Evolutionary conservation across 2,329 filamentous ascomycete species (phyloP).

Genomic region (Lachnum nothofagi): DNA sequence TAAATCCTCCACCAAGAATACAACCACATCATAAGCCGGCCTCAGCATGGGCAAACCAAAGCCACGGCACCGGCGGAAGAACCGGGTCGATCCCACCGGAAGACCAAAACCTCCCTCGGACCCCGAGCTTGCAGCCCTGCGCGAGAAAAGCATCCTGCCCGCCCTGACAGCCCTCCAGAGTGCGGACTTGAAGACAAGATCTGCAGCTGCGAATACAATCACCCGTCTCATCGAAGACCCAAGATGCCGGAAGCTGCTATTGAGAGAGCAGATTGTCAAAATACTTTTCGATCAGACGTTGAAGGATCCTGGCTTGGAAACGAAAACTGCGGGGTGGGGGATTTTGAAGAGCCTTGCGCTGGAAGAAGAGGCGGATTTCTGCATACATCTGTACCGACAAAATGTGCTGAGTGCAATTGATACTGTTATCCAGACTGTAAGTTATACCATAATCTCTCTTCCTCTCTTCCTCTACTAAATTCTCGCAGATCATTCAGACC

Average conservation of each 20-base stretch:
- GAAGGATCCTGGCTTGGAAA: constrained; percentile 58
- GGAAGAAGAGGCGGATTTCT: constrained; percentile 63
- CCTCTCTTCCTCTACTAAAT: constrained; percentile 7
- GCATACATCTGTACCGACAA: constrained; percentile 57
- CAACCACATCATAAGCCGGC: neutral
- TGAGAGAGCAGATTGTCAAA: constrained; percentile 61
- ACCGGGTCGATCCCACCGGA: constrained; percentile 50
- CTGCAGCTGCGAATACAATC: constrained; percentile 54
- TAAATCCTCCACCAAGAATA: neutral
- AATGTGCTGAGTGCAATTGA: constrained; percentile 58
- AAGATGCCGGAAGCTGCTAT: constrained; percentile 58
- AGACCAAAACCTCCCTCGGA: constrained; percentile 58
- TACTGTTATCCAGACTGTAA: constrained; percentile 49
- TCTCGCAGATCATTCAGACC: constrained; percentile 28
- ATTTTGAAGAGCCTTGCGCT: constrained; percentile 57
- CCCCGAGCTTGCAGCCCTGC: constrained; percentile 57
- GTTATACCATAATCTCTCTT: constrained; percentile 20
- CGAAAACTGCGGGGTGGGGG: constrained; percentile 62
- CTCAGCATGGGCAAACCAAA: constrained; percentile 52
- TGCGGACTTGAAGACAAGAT: constrained; percentile 53
- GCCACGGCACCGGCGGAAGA: constrained; percentile 47
- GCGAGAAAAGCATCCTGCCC: constrained; percentile 59
- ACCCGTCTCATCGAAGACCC: constrained; percentile 58
- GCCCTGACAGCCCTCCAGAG: constrained; percentile 57
- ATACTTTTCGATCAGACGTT: constrained; percentile 59